phyloP scores from a whole-genome alignment of 176 grass and related monocot genomes.

The Oryza officinalis region DNA sequence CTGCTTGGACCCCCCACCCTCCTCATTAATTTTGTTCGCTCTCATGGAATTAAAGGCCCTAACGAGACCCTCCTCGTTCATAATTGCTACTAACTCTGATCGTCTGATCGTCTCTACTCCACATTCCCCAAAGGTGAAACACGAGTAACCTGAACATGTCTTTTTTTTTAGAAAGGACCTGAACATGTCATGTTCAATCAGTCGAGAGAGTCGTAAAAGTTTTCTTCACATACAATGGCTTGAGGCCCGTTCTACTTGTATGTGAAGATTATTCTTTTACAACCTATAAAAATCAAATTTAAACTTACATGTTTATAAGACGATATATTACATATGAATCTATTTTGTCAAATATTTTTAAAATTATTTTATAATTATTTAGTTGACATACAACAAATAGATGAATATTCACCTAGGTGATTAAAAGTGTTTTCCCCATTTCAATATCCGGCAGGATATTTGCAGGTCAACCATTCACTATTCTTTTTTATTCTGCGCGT shows the following conservation, averaged over 20 bases:
- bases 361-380: no score
- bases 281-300: no score
- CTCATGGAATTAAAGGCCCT: background rate
- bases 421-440: no score
- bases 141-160: background rate
- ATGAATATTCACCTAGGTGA: no score
- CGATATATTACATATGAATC: no score
- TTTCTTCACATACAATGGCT: background rate
- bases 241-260: no score
- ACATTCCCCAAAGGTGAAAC: background rate
- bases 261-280: no score
- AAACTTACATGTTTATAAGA: no score
- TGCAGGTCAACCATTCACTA: background rate
- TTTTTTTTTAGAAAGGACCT: no score
- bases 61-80: background rate
- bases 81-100: background rate
- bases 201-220: background rate
- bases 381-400: no score
- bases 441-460: background rate
- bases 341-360: no score
- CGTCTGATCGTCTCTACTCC: background rate
- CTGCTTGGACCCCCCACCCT: constrained; percentile 2
- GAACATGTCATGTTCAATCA: background rate
- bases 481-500: no score
- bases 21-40: constrained; percentile 19